Evolutionary conservation across 2,329 filamentous ascomycete genomes (phyloP).

Genomic region (Teratosphaeria gauchensis): DNA sequence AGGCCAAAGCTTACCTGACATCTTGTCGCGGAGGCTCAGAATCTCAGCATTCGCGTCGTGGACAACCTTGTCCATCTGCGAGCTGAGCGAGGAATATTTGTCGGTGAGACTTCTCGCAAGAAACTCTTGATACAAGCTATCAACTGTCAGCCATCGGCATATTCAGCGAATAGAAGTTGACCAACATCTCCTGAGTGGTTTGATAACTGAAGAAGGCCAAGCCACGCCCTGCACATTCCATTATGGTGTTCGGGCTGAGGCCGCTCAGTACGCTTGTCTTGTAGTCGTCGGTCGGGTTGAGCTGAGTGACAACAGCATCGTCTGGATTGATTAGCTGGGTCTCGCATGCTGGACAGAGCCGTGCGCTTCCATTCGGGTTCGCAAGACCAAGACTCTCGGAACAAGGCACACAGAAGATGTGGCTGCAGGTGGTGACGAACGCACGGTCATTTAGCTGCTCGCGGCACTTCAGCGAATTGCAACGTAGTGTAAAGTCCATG

Average conservation of each 20-base stretch:
- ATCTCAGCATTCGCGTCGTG: constrained; percentile 69
- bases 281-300: constrained; percentile 79
- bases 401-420: constrained; percentile 76
- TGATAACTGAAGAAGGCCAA: constrained; percentile 84
- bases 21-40: constrained; percentile 52
- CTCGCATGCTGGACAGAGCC: constrained; percentile 67
- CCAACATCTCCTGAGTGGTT: constrained; percentile 69
- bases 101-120: constrained; percentile 61
- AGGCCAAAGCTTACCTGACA: constrained; percentile 42
- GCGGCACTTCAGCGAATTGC: constrained; percentile 73
- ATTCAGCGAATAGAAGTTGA: not conserved
- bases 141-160: constrained; percentile 9
- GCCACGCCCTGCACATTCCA: constrained; percentile 75
- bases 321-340: constrained; percentile 59
- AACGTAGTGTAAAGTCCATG: constrained; percentile 69
- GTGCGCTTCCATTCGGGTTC: constrained; percentile 39
- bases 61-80: constrained; percentile 62
- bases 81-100: constrained; percentile 56
- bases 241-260: constrained; percentile 67
- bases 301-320: constrained; percentile 60
- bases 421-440: constrained; percentile 84
- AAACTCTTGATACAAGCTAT: constrained; percentile 66
- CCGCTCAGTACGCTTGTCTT: constrained; percentile 81
- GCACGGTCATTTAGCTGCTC: constrained; percentile 58
- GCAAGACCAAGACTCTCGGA: constrained; percentile 56